phyloP scores from a whole-genome alignment of 495 filamentous ascomycete genomes.

The Xylaria longipes region DNA sequence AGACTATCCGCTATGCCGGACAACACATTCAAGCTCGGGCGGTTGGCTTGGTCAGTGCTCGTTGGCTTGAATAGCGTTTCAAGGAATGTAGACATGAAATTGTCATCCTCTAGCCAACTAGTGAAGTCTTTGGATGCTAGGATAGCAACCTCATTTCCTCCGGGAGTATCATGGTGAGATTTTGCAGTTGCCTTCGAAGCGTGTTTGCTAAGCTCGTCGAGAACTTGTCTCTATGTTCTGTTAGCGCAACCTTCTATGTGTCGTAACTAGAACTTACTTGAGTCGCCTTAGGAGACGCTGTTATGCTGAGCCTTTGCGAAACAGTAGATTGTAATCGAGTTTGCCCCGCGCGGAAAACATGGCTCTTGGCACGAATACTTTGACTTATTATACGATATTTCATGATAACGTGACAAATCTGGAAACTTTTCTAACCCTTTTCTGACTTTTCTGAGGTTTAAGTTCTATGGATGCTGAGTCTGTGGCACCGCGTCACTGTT shows the following conservation, averaged over 20 bases:
- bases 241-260: slow-evolving; percentile 1
- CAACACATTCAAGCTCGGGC: slow-evolving; percentile 37
- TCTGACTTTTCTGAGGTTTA: background rate
- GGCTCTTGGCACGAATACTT: slow-evolving; percentile 17
- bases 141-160: slow-evolving; percentile 38
- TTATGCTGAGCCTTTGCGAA: slow-evolving; percentile 30
- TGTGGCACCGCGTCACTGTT: background rate
- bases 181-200: background rate
- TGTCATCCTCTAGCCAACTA: slow-evolving; percentile 47
- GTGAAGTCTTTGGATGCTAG: slow-evolving; percentile 44
- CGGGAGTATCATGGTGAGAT: background rate
- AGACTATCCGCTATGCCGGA: slow-evolving; percentile 48
- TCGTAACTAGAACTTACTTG: slow-evolving; percentile 25
- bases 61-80: slow-evolving; percentile 21
- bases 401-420: slow-evolving; percentile 25
- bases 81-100: slow-evolving; percentile 44
- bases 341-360: slow-evolving; percentile 18
- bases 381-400: slow-evolving; percentile 25
- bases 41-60: background rate
- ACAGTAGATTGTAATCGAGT: slow-evolving; percentile 21
- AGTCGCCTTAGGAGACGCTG: slow-evolving; percentile 26
- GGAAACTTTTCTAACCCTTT: background rate
- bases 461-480: slow-evolving; percentile 1
- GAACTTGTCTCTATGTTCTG: slow-evolving; percentile 17
- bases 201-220: slow-evolving; percentile 14